Base-by-base conservation (phyloP, 2,329 filamentous ascomycete species). In the Colletotrichum sp. region DNA sequence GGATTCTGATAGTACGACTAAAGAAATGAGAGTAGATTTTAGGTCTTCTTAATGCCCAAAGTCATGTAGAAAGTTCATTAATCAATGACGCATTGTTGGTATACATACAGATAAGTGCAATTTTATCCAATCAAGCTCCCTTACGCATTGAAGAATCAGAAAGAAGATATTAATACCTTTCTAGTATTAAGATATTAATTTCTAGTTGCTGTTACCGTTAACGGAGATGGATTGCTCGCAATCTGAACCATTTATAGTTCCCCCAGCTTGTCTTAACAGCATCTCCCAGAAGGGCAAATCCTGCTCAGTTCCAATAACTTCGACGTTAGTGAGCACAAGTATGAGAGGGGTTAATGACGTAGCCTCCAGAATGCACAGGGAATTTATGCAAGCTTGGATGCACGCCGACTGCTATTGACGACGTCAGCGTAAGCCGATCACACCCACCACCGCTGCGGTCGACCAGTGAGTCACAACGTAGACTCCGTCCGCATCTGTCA, bases 241-340 rank as follows among this genome's bases (percentile, higher is more conserved):
- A 48, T 10, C 18, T 0, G 0, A 48, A 4, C 43, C 10, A n/a
- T 7, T 48, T 0, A 43, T 48, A 2, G 43, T n/a, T 21, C 5
- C 10, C 18, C 43, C 9, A 48, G 43, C 43, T 12, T n/a, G 38
- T n/a, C 18, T n/a, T 3, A 6, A n/a, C 1, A 43, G n/a, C 3
- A n/a, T n/a, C 38, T 43, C 0, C n/a, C 16, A 36, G 34, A 36
- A 36, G 34, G 15, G 0, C 8, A 4, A 15, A 3, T 36, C 1
- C 7, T 16, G 13, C 13, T 36, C 13, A 36, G 34, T 2, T n/a
- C 8, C 0, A n/a, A n/a, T 21, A 3, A 48, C 43, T 48, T 21
- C 10, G n/a, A 2, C 43, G 18, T 8, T 48, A 13, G 43, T 13
- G 2, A 48, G 43, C 18, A 21, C 6, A 21, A 48, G n/a, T 2